Base-by-base conservation (phyloP, 768 basidiomycete species). In the Lactarius quietus region DNA sequence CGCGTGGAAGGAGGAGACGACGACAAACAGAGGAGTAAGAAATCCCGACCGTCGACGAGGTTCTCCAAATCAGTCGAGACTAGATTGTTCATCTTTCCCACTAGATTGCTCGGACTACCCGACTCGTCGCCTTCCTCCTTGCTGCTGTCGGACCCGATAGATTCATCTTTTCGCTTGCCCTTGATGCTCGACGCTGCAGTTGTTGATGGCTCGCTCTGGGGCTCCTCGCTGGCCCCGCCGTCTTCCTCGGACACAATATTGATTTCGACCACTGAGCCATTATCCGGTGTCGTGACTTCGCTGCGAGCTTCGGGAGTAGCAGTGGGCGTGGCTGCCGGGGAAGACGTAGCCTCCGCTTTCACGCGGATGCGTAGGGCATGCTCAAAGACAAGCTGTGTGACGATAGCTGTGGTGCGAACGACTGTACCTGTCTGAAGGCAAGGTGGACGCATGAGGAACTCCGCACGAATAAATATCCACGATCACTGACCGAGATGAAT, bases 71-170 rank as follows among this genome's bases (percentile, higher is more conserved):
- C 90, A 1, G 86, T 85, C 9, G 89, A 85, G 38, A 90, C 83
- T 7, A 92, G 76, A 61, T 90, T 92, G 73, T 88, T 92, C 72
- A 93, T 86, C 72, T 84, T 89, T 12, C 92, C 90, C 41, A 86
- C 82, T 23, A 90, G 74, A 70, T 87, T 86, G 10, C 75, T 76
- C 14, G 75, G 72, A 35, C 64, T 58, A 3, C 54, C 48, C 29
- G 28, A 12, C 38, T 59, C 57, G 43, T 57, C 56, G 20, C 43
- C 7, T 23, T 36, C 41, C 28, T 61, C 33, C 55, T 67, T 43
- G 57, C 58, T 17, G 5, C 29, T 58, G 28, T 48, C 55, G n/a
- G 67, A 39, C 15, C 57, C 35, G 10, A 20, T 18, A 31, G 43
- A n/a, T 23, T 57, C 53, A 48, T 55, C 61, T 6, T 33, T 62